Base-by-base conservation (phyloP, 2,329 filamentous ascomycete genomes). In the Rasamsonia emersonii region DNA sequence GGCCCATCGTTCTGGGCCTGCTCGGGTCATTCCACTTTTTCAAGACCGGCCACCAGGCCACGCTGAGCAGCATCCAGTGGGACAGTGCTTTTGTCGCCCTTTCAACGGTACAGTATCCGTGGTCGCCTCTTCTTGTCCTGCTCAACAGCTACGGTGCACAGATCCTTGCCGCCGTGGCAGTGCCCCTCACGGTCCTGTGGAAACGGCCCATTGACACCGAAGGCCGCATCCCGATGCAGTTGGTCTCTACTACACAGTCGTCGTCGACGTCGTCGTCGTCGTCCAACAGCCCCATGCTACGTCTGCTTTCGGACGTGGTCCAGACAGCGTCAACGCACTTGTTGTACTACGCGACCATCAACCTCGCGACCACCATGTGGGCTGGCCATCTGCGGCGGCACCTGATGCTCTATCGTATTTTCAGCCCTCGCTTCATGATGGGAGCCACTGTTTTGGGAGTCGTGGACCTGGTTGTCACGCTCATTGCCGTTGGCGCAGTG, bases 41-140 rank as follows among this genome's bases (percentile, higher is more conserved):
- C 75, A 95, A 93, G 54, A 98, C 91, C 0, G 91, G 91, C 39
- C 91, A 98, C 59, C 89, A 96, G 61, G 89, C 89, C 9, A 82
- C 79, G 0, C 72, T 94, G 15, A 74, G 79, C 45, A 84, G 78
- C 43, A 89, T 98, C 51, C 91, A 98, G 53, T 98, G 91, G 91
- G 91, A 98, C 62, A 75, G 77, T 13, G 89, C 86, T 3, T 98
- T 98, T 61, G 84, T 98, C 44, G 83, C 89, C 0, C 71, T 96
- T 5, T 77, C 80, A 37, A 76, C 75, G 4, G 75, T 98, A 42
- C 75, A 75, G 36, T 95, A 98, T 60, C 91, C 91, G 1, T 95
- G 84, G 83, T 82, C 78, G 0, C 88, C 88, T 0, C 53, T 96
- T 2, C 67, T 91, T 15, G 76, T 98, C 20, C 64, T 76, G 2